phyloP scores from a whole-genome alignment of 352 stramenopile species.

The Peronospora belbahrii region DNA sequence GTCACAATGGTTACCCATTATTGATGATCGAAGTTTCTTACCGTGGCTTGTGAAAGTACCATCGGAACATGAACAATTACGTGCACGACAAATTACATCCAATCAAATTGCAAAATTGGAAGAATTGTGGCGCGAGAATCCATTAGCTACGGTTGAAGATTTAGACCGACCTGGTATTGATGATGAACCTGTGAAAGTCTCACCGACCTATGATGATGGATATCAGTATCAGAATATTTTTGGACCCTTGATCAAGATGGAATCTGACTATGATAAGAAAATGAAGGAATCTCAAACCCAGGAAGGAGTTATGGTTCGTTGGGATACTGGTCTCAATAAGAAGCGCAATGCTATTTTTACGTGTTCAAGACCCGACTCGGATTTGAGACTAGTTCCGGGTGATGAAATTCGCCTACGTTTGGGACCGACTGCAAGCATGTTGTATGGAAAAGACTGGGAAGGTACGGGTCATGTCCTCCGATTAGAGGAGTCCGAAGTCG shows the following conservation, averaged over 20 bases:
- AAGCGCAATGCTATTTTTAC: conserved; percentile 95
- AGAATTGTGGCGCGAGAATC: conserved; percentile 95
- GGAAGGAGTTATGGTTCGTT: conserved; percentile 88
- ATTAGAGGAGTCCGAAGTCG: conserved; percentile 79
- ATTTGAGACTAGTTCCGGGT: conserved; percentile 91
- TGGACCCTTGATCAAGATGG: conserved; percentile 98
- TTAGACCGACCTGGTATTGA: conserved; percentile 91
- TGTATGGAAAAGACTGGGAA: conserved; percentile 89
- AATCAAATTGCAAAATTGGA: conserved; percentile 85
- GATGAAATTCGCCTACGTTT: conserved; percentile 95
- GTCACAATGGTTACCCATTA: conserved; percentile 96
- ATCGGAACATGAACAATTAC: conserved; percentile 87
- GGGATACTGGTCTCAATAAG: conserved; percentile 95
- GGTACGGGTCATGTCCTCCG: conserved; percentile 90
- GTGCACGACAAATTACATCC: conserved; percentile 91
- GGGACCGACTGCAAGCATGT: conserved; percentile 67
- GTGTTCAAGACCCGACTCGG: conserved; percentile 83
- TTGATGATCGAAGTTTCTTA: conserved; percentile 96
- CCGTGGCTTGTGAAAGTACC: conserved; percentile 95
- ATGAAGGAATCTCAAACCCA: conserved; percentile 97
- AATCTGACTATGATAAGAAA: conserved; percentile 99
- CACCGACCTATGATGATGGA: conserved; percentile 94
- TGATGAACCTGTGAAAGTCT: conserved; percentile 79
- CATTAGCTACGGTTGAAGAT: conserved; percentile 93
- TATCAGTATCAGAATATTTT: conserved; percentile 99